A percentile compares a stretch with the other conserved stretches of the same genome.
phyloP scores from a whole-genome alignment of 2,329 filamentous ascomycete genomes.

The Trichoderma koningiopsis region DNA sequence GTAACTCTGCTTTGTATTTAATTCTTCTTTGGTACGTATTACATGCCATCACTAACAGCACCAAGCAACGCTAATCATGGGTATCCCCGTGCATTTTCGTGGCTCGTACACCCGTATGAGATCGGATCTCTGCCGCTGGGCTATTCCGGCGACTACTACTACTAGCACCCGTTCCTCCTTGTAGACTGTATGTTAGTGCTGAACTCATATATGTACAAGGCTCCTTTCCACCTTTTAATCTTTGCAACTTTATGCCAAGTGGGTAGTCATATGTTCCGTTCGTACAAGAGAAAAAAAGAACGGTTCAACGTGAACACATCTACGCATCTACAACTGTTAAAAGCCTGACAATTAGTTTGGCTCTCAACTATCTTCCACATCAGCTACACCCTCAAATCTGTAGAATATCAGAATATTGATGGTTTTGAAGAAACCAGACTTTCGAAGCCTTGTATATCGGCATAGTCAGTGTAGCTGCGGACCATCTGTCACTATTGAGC shows the following conservation, averaged over 20 bases:
- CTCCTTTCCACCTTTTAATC: not conserved
- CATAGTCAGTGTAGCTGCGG: not conserved
- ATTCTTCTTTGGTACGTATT: too few species aligned
- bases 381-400: not conserved
- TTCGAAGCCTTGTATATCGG: not conserved
- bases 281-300: not conserved
- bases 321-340: not conserved
- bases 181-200: not conserved
- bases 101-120: not conserved
- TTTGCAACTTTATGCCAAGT: not conserved
- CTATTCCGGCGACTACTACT: not conserved
- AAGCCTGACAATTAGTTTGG: not conserved
- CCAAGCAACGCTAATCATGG: slow-evolving; percentile 10
- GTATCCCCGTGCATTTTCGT: slow-evolving; percentile 4
- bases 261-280: not conserved
- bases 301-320: not conserved
- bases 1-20: not conserved
- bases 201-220: not conserved
- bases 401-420: not conserved
- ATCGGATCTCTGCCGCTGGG: not conserved
- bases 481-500: not conserved
- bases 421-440: not conserved
- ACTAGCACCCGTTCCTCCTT: not conserved
- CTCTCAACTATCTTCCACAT: not conserved
- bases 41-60: not conserved